phyloP scores from a whole-genome alignment of 306 rosid species.

The Dryas drummondii region DNA sequence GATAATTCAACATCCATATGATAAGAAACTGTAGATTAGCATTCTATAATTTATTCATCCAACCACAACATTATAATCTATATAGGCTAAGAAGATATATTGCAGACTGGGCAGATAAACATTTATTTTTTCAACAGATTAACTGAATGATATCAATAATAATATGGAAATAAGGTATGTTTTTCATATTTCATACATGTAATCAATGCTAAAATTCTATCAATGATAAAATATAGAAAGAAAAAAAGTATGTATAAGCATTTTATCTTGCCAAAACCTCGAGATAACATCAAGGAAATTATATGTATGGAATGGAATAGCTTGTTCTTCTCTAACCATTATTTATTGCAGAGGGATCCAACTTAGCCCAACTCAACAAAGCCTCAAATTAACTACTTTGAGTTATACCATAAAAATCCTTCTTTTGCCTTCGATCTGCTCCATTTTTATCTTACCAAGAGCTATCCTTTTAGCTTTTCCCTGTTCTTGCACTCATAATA shows the following conservation, averaged over 20 bases:
- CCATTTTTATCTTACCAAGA: background rate
- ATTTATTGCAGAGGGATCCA: background rate
- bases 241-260: background rate
- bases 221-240: too few species aligned
- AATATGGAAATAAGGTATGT: background rate
- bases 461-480: background rate
- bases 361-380: constrained; percentile 4
- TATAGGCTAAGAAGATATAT: background rate
- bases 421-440: background rate
- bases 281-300: background rate
- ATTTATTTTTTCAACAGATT: background rate
- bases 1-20: background rate
- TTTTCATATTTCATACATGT: background rate
- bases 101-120: background rate
- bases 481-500: background rate
- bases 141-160: too few species aligned
- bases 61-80: background rate
- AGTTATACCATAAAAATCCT: background rate
- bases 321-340: background rate
- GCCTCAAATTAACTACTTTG: background rate
- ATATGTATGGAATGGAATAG: background rate
- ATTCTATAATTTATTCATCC: background rate
- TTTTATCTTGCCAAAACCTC: background rate
- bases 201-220: background rate
- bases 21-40: background rate